A percentile compares a stretch with the other conserved stretches of the same genome.
Conservation (phyloP, 441 rosid genomes). For the Dalechampia spathulata region DNA sequence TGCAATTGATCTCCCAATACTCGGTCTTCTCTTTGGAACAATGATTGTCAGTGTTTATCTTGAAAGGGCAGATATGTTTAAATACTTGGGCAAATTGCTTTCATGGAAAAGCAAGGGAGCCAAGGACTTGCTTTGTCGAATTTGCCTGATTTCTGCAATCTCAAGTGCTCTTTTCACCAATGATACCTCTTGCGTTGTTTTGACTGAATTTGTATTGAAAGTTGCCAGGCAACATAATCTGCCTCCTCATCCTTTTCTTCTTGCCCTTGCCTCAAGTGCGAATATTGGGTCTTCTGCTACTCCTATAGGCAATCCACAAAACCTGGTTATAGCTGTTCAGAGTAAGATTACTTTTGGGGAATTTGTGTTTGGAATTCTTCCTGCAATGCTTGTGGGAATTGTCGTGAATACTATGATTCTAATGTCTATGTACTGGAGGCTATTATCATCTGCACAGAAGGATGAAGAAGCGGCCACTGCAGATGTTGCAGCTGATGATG, state of each 20-base stretch:
- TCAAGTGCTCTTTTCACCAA: conserved; percentile 83
- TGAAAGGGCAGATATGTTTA: conserved; percentile 73
- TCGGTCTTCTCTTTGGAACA: conserved; percentile 79
- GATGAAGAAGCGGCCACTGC: conserved; percentile 11
- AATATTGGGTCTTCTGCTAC: conserved; percentile 37
- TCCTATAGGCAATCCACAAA: conserved; percentile 42
- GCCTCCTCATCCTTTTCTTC: conserved; percentile 65
- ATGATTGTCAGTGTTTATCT: conserved; percentile 77
- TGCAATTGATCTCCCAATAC: conserved; percentile 70
- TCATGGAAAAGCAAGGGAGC: conserved; percentile 66
- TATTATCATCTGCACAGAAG: conserved; percentile 15
- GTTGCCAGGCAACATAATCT: conserved; percentile 66
- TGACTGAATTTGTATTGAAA: conserved; percentile 73
- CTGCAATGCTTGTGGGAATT: conserved; percentile 28
- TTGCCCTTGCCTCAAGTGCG: conserved; percentile 43
- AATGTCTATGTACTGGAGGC: conserved; percentile 27
- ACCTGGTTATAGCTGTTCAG: conserved; percentile 28
- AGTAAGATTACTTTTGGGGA: conserved; percentile 26
- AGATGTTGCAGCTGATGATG: conserved; percentile 17
- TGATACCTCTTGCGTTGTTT: conserved; percentile 46
- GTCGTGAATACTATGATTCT: conserved; percentile 18
- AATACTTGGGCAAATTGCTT: conserved; percentile 57
- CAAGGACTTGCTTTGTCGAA: conserved; percentile 52
- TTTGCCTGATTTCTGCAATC: conserved; percentile 59
- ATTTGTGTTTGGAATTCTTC: conserved; percentile 24